Conservation (phyloP, 2,329 filamentous ascomycete genomes). For the Xylaria sp. region DNA sequence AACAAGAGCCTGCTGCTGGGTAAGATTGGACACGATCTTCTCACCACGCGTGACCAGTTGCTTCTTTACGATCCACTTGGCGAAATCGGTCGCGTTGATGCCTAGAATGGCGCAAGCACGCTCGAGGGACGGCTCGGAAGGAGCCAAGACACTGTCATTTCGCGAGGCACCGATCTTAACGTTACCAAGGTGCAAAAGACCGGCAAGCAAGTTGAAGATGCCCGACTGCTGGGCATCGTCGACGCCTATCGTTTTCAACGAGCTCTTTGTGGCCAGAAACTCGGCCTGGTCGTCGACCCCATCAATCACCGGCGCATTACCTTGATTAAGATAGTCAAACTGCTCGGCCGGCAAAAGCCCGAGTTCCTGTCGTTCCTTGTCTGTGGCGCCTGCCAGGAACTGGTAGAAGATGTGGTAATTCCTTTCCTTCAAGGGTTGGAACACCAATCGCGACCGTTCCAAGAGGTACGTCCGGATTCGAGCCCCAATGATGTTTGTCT, state of each 20-base stretch:
- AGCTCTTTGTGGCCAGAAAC: conserved; percentile 87
- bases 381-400: conserved; percentile 89
- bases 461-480: conserved; percentile 96
- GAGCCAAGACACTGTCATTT: conserved; percentile 83
- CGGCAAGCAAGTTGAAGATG: conserved; percentile 91
- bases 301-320: conserved; percentile 88
- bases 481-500: conserved; percentile 95
- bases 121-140: conserved; percentile 82
- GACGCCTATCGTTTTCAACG: conserved; percentile 89
- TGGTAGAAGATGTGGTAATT: conserved; percentile 99
- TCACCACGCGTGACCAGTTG: conserved; percentile 95
- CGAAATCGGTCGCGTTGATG: conserved; percentile 85
- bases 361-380: conserved; percentile 82
- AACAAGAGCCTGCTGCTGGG: conserved; percentile 90
- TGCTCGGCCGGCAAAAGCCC: conserved; percentile 84
- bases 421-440: conserved; percentile 95
- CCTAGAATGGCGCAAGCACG: conserved; percentile 87
- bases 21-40: conserved; percentile 96
- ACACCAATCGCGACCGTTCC: conserved; percentile 94
- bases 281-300: conserved; percentile 96
- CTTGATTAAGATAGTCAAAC: conserved; percentile 96
- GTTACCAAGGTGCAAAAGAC: conserved; percentile 93
- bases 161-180: conserved; percentile 93
- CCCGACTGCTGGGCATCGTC: conserved; percentile 76
- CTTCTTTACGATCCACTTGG: conserved; percentile 99